Evolutionary conservation across 257 asterid species (phyloP).

Genomic region (Gynochthodes officinalis): DNA sequence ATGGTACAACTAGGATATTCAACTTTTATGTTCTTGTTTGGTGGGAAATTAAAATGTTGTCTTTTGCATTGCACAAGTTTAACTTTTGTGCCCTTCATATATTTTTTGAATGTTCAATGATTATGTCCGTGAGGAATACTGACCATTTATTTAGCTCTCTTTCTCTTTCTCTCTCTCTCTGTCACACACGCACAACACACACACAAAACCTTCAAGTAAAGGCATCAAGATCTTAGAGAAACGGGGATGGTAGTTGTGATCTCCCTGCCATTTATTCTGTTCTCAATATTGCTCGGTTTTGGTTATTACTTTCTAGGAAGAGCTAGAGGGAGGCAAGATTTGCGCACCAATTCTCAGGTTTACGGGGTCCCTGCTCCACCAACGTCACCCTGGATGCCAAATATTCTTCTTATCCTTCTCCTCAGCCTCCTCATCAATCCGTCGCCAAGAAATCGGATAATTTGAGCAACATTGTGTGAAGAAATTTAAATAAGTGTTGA

Average conservation of each 20-base stretch:
- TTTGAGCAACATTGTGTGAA: conserved; percentile 16
- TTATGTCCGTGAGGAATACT: no score
- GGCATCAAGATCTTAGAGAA: background rate
- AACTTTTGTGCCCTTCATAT: no score
- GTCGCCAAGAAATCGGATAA: background rate
- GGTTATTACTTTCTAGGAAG: conserved; percentile 82
- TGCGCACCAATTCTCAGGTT: conserved; percentile 62
- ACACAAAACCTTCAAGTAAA: background rate
- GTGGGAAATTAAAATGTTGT: no score
- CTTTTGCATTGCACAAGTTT: no score
- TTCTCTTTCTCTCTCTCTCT: no score
- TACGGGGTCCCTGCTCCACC: conserved; percentile 78
- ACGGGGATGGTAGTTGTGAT: conserved; percentile 90
- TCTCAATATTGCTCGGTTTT: conserved; percentile 65
- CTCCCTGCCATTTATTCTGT: conserved; percentile 71
- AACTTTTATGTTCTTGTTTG: no score
- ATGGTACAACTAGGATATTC: no score
- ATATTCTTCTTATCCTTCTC: conserved; percentile 13
- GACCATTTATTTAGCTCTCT: no score
- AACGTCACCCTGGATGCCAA: conserved; percentile 20
- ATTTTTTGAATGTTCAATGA: no score
- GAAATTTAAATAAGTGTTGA: background rate
- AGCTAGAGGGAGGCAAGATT: conserved; percentile 74
- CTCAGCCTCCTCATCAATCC: conserved; percentile 25
- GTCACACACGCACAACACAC: background rate